Evolutionary conservation across 2,329 filamentous ascomycete genomes (phyloP), one percentile per base, ranked within the genome.

Genomic region (Pestalotiopsis sp.): DNA sequence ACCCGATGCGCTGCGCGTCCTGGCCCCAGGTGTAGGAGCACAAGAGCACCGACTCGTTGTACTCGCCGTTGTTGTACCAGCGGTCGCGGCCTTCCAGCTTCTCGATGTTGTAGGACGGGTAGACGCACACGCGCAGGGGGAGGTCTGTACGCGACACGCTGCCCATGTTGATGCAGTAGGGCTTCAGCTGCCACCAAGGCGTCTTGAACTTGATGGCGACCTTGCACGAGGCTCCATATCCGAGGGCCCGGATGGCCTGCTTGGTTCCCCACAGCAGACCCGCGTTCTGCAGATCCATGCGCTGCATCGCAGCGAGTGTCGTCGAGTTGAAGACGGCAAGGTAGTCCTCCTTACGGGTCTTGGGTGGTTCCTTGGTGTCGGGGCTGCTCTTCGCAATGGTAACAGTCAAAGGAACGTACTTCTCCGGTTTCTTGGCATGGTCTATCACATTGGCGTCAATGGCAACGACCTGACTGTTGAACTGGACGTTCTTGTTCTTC

Each of bases 11-110:
- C 11, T 71, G 39, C 1, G 79, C 76, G 68, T 82, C 80, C 67
- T 81, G 78, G 23, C 67, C 68, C 79, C 78, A 81, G 1, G 76
- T 77, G 68, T 82, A 82, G 2, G 77, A 79, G n/a, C 70, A 73
- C 2, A 82, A 72, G 6, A 82, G 75, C 3, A 81, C 77, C 7
- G 75, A 77, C 3, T 76, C 72, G 11, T 74, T 66, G 11, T 71
- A 11, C 0, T 17, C 17, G 12, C 38, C n/a, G n/a, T 27, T 12
- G 20, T 62, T 17, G 9, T 62, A 4, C 45, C 45, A 52, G 6
- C 45, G 45, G 1, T 52, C 45, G 17, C 6, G 45, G 23, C 60
- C 60, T 39, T 62, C 17, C 2, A 64, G 58, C 49, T 76, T 76
- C 52, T 74, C 13, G 41, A 77, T 68, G 66, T 80, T 80, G 71